Base-by-base conservation (phyloP, 2,329 filamentous ascomycete genomes). In the Anisogramma anomala region DNA sequence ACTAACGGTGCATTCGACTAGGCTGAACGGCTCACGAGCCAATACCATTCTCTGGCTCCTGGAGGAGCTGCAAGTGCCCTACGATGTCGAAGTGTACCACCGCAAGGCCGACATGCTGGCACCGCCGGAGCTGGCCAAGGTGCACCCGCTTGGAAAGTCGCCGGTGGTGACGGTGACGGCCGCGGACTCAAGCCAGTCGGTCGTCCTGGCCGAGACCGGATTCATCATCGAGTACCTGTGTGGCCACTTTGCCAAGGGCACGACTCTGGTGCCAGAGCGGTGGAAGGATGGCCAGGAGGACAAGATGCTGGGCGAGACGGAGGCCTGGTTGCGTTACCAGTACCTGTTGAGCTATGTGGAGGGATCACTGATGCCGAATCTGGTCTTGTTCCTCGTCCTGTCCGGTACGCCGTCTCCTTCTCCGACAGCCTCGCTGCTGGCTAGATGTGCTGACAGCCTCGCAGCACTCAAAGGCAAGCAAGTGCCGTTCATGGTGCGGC, bases 111-210 rank as follows among this genome's bases (percentile, higher is more conserved):
- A 61, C 41, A 54, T 65, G 45, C 67, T 84, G n/a, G 88, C 88
- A 1, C 84, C 85, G 3, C 66, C 76, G 0, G 81, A 84, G 53
- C 71, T 95, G 33, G 79, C 82, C 54, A 69, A 84, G 48, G 63
- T 94, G 27, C 86, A 94, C 55, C 82, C 85, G 0, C 69, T 95
- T 3, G 89, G 89, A 47, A 94, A 94, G 59, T 87, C 85, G 1
- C 89, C 89, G 0, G 65, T 89, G 31, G 65, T 96, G 49, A 74
- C 73, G 7, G 67, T 95, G 51, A 64, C 61, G n/a, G 57, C 65
- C 0, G 51, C 63, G 0, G 62, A 58, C 17, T 33, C 42, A 6
- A 36, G 40, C 5, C 57, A 71, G 49, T 65, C 71, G 2, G 53
- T 75, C 9, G 72, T 89, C 0, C 64, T 95, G 34, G 84, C 85